phyloP scores from a whole-genome alignment of 2,329 filamentous ascomycete genomes.

The Zalaria sp. region DNA sequence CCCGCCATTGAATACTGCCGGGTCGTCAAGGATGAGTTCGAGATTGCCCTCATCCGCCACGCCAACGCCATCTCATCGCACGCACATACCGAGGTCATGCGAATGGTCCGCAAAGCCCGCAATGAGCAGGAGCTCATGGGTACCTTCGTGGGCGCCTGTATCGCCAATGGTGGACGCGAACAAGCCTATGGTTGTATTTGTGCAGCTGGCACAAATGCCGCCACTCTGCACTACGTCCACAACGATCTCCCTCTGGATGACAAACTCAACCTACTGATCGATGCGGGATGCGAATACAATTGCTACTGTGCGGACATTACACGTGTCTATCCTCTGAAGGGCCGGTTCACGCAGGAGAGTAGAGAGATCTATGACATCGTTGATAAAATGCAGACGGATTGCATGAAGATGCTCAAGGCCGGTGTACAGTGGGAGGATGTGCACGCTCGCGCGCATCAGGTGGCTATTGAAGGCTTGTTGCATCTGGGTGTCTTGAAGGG shows the following conservation, averaged over 20 bases:
- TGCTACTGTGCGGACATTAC: constrained; percentile 52
- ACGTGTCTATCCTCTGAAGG: constrained; percentile 70
- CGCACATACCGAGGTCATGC: constrained; percentile 62
- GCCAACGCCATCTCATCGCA: constrained; percentile 68
- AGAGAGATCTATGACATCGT: constrained; percentile 51
- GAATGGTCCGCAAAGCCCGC: constrained; percentile 43
- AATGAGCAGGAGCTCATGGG: constrained; percentile 79
- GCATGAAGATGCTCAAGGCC: constrained; percentile 56
- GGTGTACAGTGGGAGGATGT: constrained; percentile 71
- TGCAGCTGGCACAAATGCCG: constrained; percentile 64
- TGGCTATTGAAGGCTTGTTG: constrained; percentile 69
- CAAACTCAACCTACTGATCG: constrained; percentile 69
- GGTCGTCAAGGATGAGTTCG: constrained; percentile 73
- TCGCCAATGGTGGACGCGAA: constrained; percentile 60
- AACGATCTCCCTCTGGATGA: constrained; percentile 57
- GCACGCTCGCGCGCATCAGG: constrained; percentile 63
- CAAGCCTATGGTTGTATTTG: constrained; percentile 84
- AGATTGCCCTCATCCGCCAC: constrained; percentile 65
- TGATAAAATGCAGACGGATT: constrained; percentile 71
- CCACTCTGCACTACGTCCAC: constrained; percentile 76
- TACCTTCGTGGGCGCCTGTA: constrained; percentile 61
- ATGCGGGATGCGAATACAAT: constrained; percentile 53
- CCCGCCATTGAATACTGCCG: constrained; percentile 64
- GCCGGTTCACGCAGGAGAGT: constrained; percentile 55
- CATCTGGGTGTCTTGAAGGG: constrained; percentile 62